phyloP scores from a whole-genome alignment of 106 monocot species.

The Dendrobium officinale region DNA sequence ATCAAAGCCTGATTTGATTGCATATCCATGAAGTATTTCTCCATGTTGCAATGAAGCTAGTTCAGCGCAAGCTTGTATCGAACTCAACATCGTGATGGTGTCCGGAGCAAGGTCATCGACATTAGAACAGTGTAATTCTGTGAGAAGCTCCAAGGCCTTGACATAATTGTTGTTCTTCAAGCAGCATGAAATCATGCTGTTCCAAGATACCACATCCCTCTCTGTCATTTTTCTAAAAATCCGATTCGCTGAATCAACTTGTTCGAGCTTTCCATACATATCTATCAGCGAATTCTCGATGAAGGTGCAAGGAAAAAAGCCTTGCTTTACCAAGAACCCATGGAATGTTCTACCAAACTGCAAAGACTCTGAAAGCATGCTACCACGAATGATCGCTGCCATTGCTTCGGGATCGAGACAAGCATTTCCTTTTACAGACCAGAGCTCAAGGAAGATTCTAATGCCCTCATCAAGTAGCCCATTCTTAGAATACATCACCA shows the following conservation, averaged over 20 bases:
- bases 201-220: slow-evolving; percentile 38
- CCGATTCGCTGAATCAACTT: slow-evolving; percentile 12
- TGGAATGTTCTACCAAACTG: slow-evolving; percentile 15
- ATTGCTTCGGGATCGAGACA: slow-evolving; percentile 11
- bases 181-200: slow-evolving; percentile 35
- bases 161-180: slow-evolving; percentile 14
- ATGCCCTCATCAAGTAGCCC: slow-evolving; percentile 23
- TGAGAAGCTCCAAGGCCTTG: slow-evolving; percentile 23
- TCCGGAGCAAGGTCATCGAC: slow-evolving; percentile 12
- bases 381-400: slow-evolving; percentile 23
- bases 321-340: slow-evolving; percentile 28
- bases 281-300: slow-evolving; percentile 34
- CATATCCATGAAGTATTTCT: slow-evolving; percentile 27
- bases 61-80: slow-evolving; percentile 35
- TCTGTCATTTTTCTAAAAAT: slow-evolving; percentile 22
- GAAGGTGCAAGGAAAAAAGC: slow-evolving; percentile 19
- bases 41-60: slow-evolving; percentile 18
- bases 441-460: slow-evolving; percentile 17
- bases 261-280: slow-evolving; percentile 23
- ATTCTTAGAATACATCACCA: slow-evolving; percentile 46
- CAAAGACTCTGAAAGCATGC: slow-evolving; percentile 18
- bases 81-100: slow-evolving; percentile 24
- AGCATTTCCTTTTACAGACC: background rate
- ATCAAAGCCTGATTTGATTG: slow-evolving; percentile 19
- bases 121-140: slow-evolving; percentile 8